These are phyloP conservation scores for Neovahlkampfia damariscottae DNA, from an alignment of 78 protist species.

Conservation along the genomic window DNA sequence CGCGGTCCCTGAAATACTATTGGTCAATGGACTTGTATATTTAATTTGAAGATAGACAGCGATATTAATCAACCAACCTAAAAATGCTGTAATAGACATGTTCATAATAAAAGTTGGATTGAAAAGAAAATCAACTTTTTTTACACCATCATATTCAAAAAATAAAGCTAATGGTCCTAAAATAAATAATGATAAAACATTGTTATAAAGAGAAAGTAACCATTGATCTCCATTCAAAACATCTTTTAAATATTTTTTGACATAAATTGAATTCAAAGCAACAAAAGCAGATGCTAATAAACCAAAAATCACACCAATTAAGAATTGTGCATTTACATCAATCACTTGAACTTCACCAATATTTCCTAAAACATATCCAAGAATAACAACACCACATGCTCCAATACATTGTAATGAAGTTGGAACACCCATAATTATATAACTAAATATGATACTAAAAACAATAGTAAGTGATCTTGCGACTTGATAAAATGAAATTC, in stretches of 20 bases:
- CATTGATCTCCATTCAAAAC: conserved; percentile 43
- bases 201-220: conserved; percentile 60
- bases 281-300: conserved; percentile 53
- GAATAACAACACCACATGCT: conserved; percentile 42
- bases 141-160: conserved; percentile 17
- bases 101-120: conserved; percentile 34
- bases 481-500: conserved; percentile 67
- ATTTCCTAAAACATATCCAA: conserved; percentile 59
- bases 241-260: conserved; percentile 46
- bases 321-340: no score
- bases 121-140: neutral
- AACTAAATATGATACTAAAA: conserved; percentile 54
- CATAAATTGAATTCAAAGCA: conserved; percentile 57
- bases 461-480: conserved; percentile 71
- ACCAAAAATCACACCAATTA: conserved; percentile 67
- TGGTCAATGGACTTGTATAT: conserved; percentile 68
- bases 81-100: conserved; percentile 52
- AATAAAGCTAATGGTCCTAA: conserved; percentile 39
- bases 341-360: conserved; percentile 52
- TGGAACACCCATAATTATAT: conserved; percentile 33
- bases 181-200: conserved; percentile 38
- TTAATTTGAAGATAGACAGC: conserved; percentile 67
- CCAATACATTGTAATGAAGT: conserved; percentile 36
- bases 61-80: conserved; percentile 42
- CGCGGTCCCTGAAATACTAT: conserved; percentile 63